A percentile compares a stretch with the other conserved stretches of the same genome.
phyloP scores from a whole-genome alignment of 768 basidiomycete genomes.

The Amanita muscaria region DNA sequence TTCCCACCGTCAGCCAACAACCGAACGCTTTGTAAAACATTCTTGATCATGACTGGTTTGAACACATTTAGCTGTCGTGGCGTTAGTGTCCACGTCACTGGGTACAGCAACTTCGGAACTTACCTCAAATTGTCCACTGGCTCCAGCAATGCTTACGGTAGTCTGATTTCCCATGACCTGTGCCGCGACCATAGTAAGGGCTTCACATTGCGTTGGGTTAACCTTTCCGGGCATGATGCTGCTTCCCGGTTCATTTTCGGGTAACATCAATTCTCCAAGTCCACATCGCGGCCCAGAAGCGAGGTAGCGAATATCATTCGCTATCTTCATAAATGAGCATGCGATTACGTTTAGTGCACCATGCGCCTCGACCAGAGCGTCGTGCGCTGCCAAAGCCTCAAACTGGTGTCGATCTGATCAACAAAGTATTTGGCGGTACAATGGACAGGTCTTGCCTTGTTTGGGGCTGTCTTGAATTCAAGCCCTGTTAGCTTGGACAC shows the following conservation, averaged over 20 bases:
- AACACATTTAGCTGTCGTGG: slow-evolving; percentile 82
- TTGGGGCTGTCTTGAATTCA: slow-evolving; percentile 92
- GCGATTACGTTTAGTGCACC: slow-evolving; percentile 95
- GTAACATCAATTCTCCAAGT: slow-evolving; percentile 86
- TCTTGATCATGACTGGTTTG: slow-evolving; percentile 98
- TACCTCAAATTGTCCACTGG: slow-evolving; percentile 96
- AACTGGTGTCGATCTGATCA: no score
- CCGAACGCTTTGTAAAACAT: slow-evolving; percentile 92
- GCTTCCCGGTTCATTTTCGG: slow-evolving; percentile 98
- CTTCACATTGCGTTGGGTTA: slow-evolving; percentile 99
- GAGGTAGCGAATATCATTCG: slow-evolving; percentile 97
- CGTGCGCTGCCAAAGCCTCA: slow-evolving; percentile 95
- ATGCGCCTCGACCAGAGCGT: slow-evolving; percentile 95
- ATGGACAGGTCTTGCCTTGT: slow-evolving; percentile 91
- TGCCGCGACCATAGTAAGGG: slow-evolving; percentile 96
- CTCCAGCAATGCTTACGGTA: slow-evolving; percentile 82
- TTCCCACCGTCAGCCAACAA: slow-evolving; percentile 77
- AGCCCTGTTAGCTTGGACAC: slow-evolving; percentile 88
- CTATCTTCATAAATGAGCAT: slow-evolving; percentile 98
- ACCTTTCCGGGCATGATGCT: slow-evolving; percentile 99
- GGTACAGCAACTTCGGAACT: slow-evolving; percentile 13
- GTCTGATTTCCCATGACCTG: slow-evolving; percentile 99
- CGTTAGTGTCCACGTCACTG: slow-evolving; percentile 3
- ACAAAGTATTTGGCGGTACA: no score
- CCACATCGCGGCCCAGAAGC: slow-evolving; percentile 97